Evolutionary conservation across 2,329 filamentous ascomycete genomes (phyloP), one percentile per base, ranked within the genome.

Genomic region (Aspergillus intermedius): DNA sequence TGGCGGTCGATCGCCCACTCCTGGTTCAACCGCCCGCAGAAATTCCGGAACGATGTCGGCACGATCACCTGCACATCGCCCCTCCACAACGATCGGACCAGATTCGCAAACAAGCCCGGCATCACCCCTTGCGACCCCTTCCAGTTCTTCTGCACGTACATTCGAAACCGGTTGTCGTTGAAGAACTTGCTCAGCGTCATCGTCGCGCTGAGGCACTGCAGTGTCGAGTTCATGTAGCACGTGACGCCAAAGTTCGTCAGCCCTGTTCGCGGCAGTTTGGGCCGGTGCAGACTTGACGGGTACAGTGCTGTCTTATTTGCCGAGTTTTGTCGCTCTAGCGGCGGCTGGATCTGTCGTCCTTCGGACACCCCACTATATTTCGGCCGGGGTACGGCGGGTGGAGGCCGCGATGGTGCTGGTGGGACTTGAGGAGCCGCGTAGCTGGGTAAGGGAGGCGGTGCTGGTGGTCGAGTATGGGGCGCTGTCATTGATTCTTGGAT

Each of bases 211-310:
- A 96, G 73, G 51, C 86, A 87, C 67, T 97, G 91, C 22, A 97
- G 75, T 0, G 85, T 84, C n/a, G 88, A 85, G 67, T 95, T 96
- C 76, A 93, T 90, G 63, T 95, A 96, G 65, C 91, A 96, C 55
- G 87, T 91, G 42, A 86, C 84, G 1, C 83, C 81, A 37, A 89
- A 87, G 58, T 96, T 96, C 50, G 82, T 73, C 10, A 96, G 76
- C 0, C 91, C 91, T 9, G 88, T 86, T 32, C 75, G 74, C n/a
- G 83, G 78, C 58, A 82, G 74, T 66, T 71, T 71, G 23, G 74
- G 69, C 12, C 70, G 65, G 50, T 72, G 71, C 44, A 74, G 64
- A 42, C 60, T 67, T 45, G 65, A 62, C 46, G 68, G 61, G 59
- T 75, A 71, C 8, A 76, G 59, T 2, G 72, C 69, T 30, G 71